phyloP scores from a whole-genome alignment of 1,139 yeast genomes.

The Eremothecium gossypii region DNA sequence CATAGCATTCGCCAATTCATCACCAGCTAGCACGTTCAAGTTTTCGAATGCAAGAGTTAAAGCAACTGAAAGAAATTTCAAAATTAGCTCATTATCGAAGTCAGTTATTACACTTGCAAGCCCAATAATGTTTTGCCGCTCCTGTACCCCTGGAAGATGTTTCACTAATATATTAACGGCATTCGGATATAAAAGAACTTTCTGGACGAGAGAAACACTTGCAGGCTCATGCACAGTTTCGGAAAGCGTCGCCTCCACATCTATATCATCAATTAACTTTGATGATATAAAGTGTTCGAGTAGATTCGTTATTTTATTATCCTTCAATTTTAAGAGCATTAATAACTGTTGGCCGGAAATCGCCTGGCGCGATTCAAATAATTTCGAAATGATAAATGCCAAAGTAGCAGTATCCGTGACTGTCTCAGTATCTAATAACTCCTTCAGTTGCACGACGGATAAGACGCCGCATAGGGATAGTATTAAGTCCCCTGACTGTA shows the following conservation, averaged over 20 bases:
- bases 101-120: conserved; percentile 12
- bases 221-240: neutral
- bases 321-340: too few species aligned
- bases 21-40: conserved; percentile 4
- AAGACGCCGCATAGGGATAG: conserved; percentile 3
- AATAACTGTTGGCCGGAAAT: too few species aligned
- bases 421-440: neutral
- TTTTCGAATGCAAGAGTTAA: conserved; percentile 11
- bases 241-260: neutral
- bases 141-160: conserved; percentile 3
- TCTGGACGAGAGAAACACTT: neutral
- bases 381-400: neutral
- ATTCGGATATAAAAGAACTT: neutral
- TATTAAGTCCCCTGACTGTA: conserved; percentile 1
- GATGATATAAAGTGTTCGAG: conserved; percentile 3
- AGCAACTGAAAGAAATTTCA: conserved; percentile 7
- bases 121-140: conserved; percentile 10
- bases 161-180: neutral
- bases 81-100: conserved; percentile 3
- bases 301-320: neutral
- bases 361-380: neutral
- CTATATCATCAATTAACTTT: conserved; percentile 6
- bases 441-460: conserved; percentile 3
- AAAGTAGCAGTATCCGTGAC: neutral
- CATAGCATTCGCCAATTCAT: conserved; percentile 4